Evolutionary conservation across 2,329 filamentous ascomycete genomes (phyloP), one percentile per base, ranked within the genome.

Genomic region (Plenodomus biglobosus): DNA sequence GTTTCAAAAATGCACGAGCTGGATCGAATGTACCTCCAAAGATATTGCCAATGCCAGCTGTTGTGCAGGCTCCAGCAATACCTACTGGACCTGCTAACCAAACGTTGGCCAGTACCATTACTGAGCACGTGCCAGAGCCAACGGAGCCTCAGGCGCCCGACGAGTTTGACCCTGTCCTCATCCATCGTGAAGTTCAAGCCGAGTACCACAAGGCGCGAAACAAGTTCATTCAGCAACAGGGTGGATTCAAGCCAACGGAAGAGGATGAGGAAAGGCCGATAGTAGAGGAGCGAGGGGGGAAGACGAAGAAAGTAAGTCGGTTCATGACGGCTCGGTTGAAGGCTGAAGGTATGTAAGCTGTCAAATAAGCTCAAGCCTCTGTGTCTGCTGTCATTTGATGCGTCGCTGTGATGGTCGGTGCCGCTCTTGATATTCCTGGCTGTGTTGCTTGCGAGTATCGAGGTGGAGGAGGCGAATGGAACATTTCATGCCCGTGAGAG

Each of bases 171-270:
- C 83, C 87, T 4, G 78, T 84, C 17, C 75, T 92, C 22, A 77
- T 92, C 42, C 81, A 87, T 44, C 85, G 88, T 53, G 87, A 95
- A 69, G 85, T 95, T 13, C 86, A 88, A 7, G 82, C 84, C 32
- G 88, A 95, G 65, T 95, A 95, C 70, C 87, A 95, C 69, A 85
- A 83, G 38, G 79, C 89, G 70, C 86, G 92, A 17, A 95, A 92
- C 67, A 83, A 82, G 62, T 85, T 95, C 72, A 91, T 96, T 44
- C 84, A 90, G 58, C 82, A 85, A 59, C 84, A 94, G 61, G 91
- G 91, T 42, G 91, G 91, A 2, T 95, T 96, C 69, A 75, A 87
- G 61, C 61, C 68, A 2, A 81, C 83, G 48, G 83, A 90, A 59
- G 83, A 88, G 50, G 85, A 90, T 50, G 78, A 82, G 43, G 81